Evolutionary conservation across 768 basidiomycete species (phyloP).

Genomic region (Suillus hirtellus): DNA sequence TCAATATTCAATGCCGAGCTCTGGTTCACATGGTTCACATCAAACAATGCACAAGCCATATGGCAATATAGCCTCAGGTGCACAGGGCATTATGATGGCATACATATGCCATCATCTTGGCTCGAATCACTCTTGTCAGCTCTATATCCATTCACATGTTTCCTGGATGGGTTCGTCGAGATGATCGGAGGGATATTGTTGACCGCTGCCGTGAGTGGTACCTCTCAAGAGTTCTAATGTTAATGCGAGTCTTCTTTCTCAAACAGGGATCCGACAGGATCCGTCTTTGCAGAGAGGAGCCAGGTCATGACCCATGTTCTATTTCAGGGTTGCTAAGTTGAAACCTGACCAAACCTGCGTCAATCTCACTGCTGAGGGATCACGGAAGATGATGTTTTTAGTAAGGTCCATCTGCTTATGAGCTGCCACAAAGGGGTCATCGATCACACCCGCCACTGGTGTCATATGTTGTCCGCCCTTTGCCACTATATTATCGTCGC

Average conservation of each 20-base stretch:
- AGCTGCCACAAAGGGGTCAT: not conserved
- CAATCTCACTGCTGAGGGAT: not conserved
- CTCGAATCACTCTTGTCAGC: not conserved
- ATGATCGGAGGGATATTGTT: not conserved
- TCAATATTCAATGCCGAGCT: not conserved
- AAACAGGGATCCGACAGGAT: not conserved
- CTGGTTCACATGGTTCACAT: not conserved
- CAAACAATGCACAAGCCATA: not conserved
- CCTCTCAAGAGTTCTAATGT: not conserved
- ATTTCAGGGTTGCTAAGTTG: not conserved
- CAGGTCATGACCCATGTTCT: not conserved
- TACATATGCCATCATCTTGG: not conserved
- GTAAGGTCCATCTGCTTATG: not conserved
- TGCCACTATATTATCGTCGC: not conserved
- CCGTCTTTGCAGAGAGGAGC: not conserved
- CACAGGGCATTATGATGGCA: not conserved
- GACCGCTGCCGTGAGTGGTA: not conserved
- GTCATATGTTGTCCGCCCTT: not conserved
- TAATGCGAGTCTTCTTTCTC: not conserved
- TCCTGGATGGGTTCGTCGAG: not conserved
- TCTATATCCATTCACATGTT: not conserved
- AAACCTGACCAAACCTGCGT: not conserved
- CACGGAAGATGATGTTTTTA: not conserved
- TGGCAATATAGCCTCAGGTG: conserved; percentile 1
- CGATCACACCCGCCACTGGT: not conserved